Percentiles rank a stretch among this genome's conserved stretches.
Evolutionary conservation across 73 alveolate genomes (phyloP).

Genomic region (Tetrahymena borealis): DNA sequence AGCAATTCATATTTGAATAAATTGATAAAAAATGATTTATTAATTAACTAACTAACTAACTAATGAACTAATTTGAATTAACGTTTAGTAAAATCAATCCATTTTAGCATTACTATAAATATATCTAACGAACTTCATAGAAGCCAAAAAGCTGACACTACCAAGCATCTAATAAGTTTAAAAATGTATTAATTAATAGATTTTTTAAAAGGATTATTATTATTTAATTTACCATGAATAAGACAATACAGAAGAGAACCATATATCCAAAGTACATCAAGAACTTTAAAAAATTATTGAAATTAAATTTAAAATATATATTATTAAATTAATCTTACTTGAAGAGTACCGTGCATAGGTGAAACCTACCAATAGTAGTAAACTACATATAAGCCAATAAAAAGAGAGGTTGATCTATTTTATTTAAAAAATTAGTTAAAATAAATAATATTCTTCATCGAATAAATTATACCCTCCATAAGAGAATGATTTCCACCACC

Average conservation of each 20-base stretch:
- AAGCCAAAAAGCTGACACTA: background rate
- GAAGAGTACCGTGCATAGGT: background rate
- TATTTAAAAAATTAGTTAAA: background rate
- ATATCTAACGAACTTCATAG: background rate
- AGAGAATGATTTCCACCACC: conserved; percentile 35
- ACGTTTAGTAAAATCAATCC: background rate
- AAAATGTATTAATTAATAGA: background rate
- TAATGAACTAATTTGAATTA: background rate
- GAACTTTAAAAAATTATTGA: background rate
- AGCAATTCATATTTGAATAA: too few species aligned
- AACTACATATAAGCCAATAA: background rate
- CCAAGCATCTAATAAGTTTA: background rate
- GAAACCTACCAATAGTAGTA: background rate
- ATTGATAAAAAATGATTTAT: too few species aligned
- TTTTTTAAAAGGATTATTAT: background rate
- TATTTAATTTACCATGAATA: background rate
- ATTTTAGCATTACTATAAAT: background rate
- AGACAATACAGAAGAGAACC: background rate
- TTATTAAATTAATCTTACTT: background rate
- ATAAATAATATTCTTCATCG: background rate
- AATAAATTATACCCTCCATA: conserved; percentile 28
- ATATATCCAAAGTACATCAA: background rate
- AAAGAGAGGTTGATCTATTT: background rate
- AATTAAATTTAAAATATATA: background rate
- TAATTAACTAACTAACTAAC: background rate